Conservation (phyloP, 257 asterid genomes). For the Nicotiana obtusifolia region DNA sequence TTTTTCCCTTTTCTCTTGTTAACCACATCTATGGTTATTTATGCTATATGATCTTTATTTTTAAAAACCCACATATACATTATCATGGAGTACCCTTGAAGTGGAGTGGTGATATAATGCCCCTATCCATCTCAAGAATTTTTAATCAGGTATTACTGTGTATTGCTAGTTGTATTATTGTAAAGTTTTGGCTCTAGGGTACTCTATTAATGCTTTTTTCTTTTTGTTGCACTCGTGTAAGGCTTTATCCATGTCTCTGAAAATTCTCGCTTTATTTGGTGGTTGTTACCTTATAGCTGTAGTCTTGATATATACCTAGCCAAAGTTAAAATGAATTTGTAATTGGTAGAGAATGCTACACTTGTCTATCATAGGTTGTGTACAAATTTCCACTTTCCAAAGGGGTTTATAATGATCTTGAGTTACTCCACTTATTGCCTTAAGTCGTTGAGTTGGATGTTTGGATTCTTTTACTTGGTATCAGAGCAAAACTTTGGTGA, state of each 20-base stretch:
- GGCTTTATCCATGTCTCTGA: neutral
- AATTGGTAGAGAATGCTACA: neutral
- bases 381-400: neutral
- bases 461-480: neutral
- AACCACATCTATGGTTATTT: neutral
- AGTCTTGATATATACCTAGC: neutral
- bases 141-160: neutral
- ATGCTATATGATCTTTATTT: neutral
- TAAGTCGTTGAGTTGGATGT: neutral
- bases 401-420: neutral
- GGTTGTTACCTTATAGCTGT: neutral
- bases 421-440: neutral
- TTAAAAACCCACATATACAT: neutral
- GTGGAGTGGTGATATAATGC: slow-evolving; percentile 4
- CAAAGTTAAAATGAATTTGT: neutral
- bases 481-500: neutral
- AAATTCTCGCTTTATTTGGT: neutral
- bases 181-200: neutral
- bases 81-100: neutral
- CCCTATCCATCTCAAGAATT: neutral
- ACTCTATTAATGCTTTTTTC: neutral
- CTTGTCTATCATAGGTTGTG: neutral
- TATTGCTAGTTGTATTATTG: neutral
- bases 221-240: neutral
- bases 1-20: neutral